Percentiles rank a stretch among this genome's conserved stretches.
phyloP scores from a whole-genome alignment of 371 early-diverging fungal genomes.

The Mucor piriformis region DNA sequence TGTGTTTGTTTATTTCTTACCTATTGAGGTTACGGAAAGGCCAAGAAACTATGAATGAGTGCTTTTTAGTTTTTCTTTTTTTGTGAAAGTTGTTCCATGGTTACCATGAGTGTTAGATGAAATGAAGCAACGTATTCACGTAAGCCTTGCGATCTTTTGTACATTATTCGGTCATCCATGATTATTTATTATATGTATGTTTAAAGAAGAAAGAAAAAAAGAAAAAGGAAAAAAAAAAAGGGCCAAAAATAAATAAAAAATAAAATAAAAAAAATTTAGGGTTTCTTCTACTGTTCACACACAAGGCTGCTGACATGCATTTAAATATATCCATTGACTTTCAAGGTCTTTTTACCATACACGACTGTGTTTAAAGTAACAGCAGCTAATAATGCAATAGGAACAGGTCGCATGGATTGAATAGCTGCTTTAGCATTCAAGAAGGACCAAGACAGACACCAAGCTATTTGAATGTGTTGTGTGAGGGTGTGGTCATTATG shows the following conservation, averaged over 20 bases:
- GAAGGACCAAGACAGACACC: conserved; percentile 54
- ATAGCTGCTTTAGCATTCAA: conserved; percentile 41
- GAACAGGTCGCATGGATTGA: conserved; percentile 37
- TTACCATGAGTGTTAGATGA: conserved; percentile 37
- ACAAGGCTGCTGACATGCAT: conserved; percentile 9
- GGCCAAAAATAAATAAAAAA: conserved; percentile 2
- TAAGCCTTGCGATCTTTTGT: conserved; percentile 30
- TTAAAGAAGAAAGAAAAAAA: too few species aligned
- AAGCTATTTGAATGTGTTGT: too few species aligned
- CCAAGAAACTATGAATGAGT: conserved; percentile 21
- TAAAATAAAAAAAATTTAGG: conserved; percentile 3
- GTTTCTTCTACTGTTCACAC: neutral
- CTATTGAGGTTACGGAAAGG: conserved; percentile 26
- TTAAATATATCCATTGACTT: conserved; percentile 51
- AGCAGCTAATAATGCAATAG: conserved; percentile 34
- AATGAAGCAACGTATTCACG: conserved; percentile 34
- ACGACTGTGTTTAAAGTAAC: conserved; percentile 38
- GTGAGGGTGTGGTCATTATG: too few species aligned
- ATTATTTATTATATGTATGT: conserved; percentile 6
- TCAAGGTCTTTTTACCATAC: conserved; percentile 49
- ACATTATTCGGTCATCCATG: conserved; percentile 31
- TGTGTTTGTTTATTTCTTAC: conserved; percentile 15
- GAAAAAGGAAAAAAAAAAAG: neutral
- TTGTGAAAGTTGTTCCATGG: neutral
- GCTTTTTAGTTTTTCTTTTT: too few species aligned